Evolutionary conservation across 495 filamentous ascomycete species (phyloP), one percentile per base, ranked within the genome.

Genomic region (Daldinia bambusicola): DNA sequence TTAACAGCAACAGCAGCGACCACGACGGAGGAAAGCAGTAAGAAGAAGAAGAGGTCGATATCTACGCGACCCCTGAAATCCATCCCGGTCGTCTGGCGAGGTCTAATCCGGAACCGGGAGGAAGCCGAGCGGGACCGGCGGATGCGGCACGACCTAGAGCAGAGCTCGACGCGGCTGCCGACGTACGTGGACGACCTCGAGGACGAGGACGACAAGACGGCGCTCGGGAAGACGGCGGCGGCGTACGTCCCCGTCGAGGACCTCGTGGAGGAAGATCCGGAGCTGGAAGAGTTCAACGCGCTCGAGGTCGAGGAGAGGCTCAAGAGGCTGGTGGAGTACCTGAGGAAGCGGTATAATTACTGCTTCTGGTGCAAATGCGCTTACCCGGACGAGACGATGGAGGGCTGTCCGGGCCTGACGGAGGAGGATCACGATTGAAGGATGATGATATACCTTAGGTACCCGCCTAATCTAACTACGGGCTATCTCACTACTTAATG

Each of bases 341-440:
- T 99, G 41, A 85, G 95, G 22, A 82, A 89, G 32, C 86, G 84
- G 71, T 85, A 92, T 72, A 79, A 84, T 43, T 99, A 99, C 77
- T 99, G 95, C 82, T 97, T 97, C 78, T 99, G 94, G 93, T 99
- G 95, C 77, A 97, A 97, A 77, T 91, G 84, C 77, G 80, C 83
- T 48, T 98, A 98, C 74, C 78, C 81, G 0, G 89, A 90, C 55
- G 84, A 76, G 14, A 80, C 84, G 68, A 89, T 98, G 89, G 92
- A 95, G 4, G 94, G 92, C 0, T 99, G 95, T 84, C 94, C 95
- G 0, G 96, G 96, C 0, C 59, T 90, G 13, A 93, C 90, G 4
- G 96, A 98, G 80, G 95, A 98, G 74, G 93, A 97, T 75, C 95
- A 98, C 75, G 95, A 94, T 77, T 97, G 78, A 61, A 22, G 18